Conservation (phyloP, 2,329 filamentous ascomycete genomes). For the Alternaria gansuensis region DNA sequence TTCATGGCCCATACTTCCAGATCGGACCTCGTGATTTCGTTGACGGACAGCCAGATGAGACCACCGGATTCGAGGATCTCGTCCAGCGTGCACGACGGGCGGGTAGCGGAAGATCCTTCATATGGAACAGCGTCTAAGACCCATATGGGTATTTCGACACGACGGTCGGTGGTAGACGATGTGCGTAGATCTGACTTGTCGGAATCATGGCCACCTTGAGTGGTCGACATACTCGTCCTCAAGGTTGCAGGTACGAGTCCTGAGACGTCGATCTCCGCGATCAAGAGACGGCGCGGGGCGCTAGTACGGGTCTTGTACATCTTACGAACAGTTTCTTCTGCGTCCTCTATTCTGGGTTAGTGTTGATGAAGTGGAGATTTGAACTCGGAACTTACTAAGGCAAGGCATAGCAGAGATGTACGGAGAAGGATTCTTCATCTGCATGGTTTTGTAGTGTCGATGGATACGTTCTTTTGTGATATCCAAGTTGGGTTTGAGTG, state of each 20-base stretch:
- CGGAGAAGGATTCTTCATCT: constrained; percentile 21
- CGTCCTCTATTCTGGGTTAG: too few relatives aligned
- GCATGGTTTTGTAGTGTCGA: constrained; percentile 21
- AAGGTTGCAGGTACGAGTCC: not conserved
- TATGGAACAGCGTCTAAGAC: not conserved
- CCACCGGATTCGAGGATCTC: not conserved
- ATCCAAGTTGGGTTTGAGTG: constrained; percentile 5
- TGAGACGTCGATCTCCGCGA: not conserved
- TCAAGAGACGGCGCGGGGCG: not conserved
- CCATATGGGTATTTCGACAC: not conserved
- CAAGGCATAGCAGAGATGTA: constrained; percentile 27
- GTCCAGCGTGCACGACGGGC: not conserved
- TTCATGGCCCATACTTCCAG: constrained; percentile 5
- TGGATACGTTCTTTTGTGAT: constrained; percentile 17
- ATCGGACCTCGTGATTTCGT: constrained; percentile 21
- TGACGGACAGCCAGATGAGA: constrained; percentile 23
- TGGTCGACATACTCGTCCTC: not conserved
- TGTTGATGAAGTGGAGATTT: too few relatives aligned
- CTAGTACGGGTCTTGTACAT: too few relatives aligned
- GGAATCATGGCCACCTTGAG: not conserved
- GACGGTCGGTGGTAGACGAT: not conserved
- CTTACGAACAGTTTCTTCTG: not conserved
- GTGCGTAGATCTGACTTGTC: too few relatives aligned
- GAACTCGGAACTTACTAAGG: constrained; percentile 7
- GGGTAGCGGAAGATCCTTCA: constrained; percentile 4